A percentile compares a stretch with the other conserved stretches of the same genome.
Conservation (phyloP, 108 stramenopile species). For the Bacterosira constricta region DNA sequence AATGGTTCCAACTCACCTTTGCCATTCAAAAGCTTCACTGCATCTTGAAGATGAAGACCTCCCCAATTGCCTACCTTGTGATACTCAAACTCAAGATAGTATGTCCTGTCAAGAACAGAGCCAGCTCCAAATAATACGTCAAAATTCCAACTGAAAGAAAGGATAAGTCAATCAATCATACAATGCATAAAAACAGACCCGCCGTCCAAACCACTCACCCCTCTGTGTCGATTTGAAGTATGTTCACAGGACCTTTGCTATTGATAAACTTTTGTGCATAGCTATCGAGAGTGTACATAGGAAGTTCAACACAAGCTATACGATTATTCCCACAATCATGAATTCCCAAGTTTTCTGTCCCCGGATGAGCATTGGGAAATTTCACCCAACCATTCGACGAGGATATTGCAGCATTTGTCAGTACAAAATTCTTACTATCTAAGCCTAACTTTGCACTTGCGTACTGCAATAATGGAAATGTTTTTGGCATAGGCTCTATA, state of each 20-base stretch:
- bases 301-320: background rate
- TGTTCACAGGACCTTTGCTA: slow-evolving; percentile 12
- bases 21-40: slow-evolving; percentile 7
- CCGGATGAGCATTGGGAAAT: slow-evolving; percentile 4
- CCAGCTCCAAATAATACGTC: slow-evolving; percentile 32
- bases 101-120: slow-evolving; percentile 26
- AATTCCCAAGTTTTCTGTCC: background rate
- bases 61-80: slow-evolving; percentile 7
- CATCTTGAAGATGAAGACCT: slow-evolving; percentile 3
- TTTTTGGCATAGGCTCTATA: slow-evolving; percentile 7
- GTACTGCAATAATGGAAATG: background rate
- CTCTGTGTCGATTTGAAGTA: slow-evolving; percentile 17
- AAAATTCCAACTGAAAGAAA: too few species aligned
- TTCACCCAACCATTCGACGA: background rate
- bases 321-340: background rate
- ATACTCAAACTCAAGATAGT: slow-evolving; percentile 28
- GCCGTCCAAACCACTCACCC: too few species aligned
- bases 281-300: slow-evolving; percentile 3
- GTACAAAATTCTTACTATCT: background rate
- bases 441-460: slow-evolving; percentile 2
- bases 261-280: slow-evolving; percentile 13
- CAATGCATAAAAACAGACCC: too few species aligned
- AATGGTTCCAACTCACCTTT: too few species aligned
- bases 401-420: slow-evolving; percentile 11
- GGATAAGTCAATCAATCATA: too few species aligned